Percentiles rank a stretch among this genome's conserved stretches.
phyloP scores from a whole-genome alignment of 306 rosid genomes.

The Casuarina cunninghamiana region DNA sequence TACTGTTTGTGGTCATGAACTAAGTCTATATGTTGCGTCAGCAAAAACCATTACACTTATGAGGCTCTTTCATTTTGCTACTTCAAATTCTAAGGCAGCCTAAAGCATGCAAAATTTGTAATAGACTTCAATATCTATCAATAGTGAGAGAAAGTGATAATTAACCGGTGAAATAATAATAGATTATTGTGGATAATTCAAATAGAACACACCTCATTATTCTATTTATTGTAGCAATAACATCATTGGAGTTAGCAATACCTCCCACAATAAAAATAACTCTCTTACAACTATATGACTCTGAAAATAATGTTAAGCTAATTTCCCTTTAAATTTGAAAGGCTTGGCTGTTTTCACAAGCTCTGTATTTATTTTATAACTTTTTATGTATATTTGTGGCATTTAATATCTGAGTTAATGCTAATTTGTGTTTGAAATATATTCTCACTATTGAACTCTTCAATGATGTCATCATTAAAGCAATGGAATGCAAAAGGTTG shows the following conservation, averaged over 20 bases:
- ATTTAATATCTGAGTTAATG: too few species aligned
- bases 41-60: background rate
- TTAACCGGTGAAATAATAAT: background rate
- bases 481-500: too few species aligned
- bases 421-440: too few species aligned
- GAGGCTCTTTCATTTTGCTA: constrained; percentile 9
- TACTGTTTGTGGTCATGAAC: constrained; percentile 2
- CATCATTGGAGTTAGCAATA: constrained; percentile 87
- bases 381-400: too few species aligned
- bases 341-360: too few species aligned
- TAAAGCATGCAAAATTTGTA: background rate
- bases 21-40: background rate
- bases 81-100: background rate
- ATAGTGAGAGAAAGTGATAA: background rate
- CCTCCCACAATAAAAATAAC: constrained; percentile 68
- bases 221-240: constrained; percentile 81
- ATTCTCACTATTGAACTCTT: too few species aligned
- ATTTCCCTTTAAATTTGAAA: too few species aligned
- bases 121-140: constrained; percentile 9
- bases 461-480: too few species aligned
- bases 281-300: too few species aligned
- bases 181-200: background rate
- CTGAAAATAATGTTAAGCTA: too few species aligned
- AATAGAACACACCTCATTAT: constrained; percentile 61
- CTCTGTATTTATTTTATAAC: too few species aligned